Conservation (phyloP, 2,329 filamentous ascomycete species). For the Cercospora nicotianae region DNA sequence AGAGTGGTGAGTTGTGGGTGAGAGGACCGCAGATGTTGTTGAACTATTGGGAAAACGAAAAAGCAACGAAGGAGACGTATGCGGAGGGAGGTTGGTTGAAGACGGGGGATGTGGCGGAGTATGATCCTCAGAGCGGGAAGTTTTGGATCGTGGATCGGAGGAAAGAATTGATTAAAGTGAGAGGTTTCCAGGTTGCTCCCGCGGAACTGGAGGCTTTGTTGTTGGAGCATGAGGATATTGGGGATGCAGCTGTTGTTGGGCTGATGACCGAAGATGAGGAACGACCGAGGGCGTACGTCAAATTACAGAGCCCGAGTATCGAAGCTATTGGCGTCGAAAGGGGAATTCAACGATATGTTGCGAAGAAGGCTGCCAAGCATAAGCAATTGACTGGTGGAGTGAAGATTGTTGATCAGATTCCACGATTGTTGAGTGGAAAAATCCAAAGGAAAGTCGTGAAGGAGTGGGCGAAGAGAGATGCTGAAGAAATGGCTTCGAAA, state of each 20-base stretch:
- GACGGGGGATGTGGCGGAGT: slow-evolving; percentile 39
- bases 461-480: slow-evolving; percentile 17
- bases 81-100: slow-evolving; percentile 42
- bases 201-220: slow-evolving; percentile 43
- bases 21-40: slow-evolving; percentile 73
- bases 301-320: slow-evolving; percentile 38
- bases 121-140: slow-evolving; percentile 28
- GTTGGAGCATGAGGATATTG: slow-evolving; percentile 53
- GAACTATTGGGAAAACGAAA: slow-evolving; percentile 69
- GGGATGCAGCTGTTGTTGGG: slow-evolving; percentile 57
- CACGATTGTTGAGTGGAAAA: slow-evolving; percentile 15
- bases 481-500: neutral
- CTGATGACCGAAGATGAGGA: slow-evolving; percentile 52
- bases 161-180: slow-evolving; percentile 46
- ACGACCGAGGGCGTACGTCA: slow-evolving; percentile 55
- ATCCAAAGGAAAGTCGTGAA: slow-evolving; percentile 18
- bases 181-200: slow-evolving; percentile 39
- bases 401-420: slow-evolving; percentile 13
- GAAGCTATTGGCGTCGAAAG: neutral
- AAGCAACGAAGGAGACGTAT: slow-evolving; percentile 41
- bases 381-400: slow-evolving; percentile 16
- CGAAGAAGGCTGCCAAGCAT: slow-evolving; percentile 14
- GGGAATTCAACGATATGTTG: slow-evolving; percentile 8
- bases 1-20: slow-evolving; percentile 72
- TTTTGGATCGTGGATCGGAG: slow-evolving; percentile 41